Evolutionary conservation across 768 basidiomycete genomes (phyloP).

Genomic region (Phaffia tasmanica): DNA sequence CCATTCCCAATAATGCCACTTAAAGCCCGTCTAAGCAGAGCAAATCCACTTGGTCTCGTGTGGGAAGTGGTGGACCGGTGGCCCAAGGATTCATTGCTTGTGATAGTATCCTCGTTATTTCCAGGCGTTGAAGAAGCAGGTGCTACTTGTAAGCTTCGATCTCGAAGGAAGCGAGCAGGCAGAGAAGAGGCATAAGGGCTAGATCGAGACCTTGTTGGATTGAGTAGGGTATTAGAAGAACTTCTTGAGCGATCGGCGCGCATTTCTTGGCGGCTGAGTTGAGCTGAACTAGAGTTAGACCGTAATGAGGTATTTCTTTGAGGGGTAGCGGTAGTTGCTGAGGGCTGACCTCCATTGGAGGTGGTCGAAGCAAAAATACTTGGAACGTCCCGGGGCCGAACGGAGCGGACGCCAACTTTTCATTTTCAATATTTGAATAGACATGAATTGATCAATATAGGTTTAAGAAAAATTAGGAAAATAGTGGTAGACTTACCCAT

Average conservation of each 20-base stretch:
- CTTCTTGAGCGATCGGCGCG: not conserved
- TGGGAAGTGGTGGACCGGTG: too few relatives aligned
- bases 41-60: too few relatives aligned
- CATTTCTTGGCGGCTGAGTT: not conserved
- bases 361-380: not conserved
- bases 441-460: not conserved
- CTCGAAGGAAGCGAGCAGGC: not conserved
- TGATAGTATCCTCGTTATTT: too few relatives aligned
- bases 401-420: conserved; percentile 13
- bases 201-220: not conserved
- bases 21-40: too few relatives aligned
- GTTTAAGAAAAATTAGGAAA: not conserved
- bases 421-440: too few relatives aligned
- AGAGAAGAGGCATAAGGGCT: not conserved
- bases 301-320: not conserved
- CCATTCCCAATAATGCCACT: not conserved
- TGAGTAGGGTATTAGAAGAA: not conserved
- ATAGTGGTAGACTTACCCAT: conserved; percentile 1
- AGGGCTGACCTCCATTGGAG: not conserved
- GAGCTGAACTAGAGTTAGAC: not conserved
- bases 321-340: not conserved
- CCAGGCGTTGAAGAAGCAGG: not conserved
- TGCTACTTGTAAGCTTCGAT: not conserved
- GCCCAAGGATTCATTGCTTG: too few relatives aligned
- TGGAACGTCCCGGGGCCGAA: not conserved